A percentile compares a stretch with the other conserved stretches of the same genome.
Conservation (phyloP, 441 rosid species). For the Geranium incanum region DNA sequence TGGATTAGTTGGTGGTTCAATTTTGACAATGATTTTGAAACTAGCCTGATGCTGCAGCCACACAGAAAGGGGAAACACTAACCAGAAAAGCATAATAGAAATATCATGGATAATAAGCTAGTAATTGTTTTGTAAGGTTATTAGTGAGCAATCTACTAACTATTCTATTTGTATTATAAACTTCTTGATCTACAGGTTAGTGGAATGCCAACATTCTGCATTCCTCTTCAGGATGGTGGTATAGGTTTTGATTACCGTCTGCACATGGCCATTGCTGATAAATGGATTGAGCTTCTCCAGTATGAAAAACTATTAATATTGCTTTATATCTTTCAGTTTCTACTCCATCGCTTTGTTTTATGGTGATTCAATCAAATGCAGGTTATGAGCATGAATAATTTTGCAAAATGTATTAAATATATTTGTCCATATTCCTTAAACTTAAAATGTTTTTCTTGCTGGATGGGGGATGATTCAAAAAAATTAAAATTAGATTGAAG, state of each 20-base stretch:
- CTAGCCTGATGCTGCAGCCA: not conserved
- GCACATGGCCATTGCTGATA: slow-evolving; percentile 96
- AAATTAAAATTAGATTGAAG: not conserved
- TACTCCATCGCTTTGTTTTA: not conserved
- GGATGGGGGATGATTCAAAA: not conserved
- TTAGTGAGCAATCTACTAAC: not conserved
- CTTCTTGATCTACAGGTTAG: slow-evolving; percentile 59
- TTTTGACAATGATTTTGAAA: not conserved
- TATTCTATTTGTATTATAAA: slow-evolving; percentile 6
- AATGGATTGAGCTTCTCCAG: slow-evolving; percentile 96
- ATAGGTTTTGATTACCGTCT: slow-evolving; percentile 97
- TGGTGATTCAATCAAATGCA: not conserved
- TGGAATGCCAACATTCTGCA: slow-evolving; percentile 96
- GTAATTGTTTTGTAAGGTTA: not conserved
- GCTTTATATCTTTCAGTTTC: not conserved
- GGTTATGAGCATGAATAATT: not conserved
- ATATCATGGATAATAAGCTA: not conserved
- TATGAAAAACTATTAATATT: slow-evolving; percentile 27
- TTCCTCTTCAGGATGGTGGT: slow-evolving; percentile 88
- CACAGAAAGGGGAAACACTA: not conserved
- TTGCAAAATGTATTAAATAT: not conserved
- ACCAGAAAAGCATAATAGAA: not conserved
- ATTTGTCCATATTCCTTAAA: not conserved
- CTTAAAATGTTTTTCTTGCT: not conserved
- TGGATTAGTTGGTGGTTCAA: not conserved